phyloP scores from a whole-genome alignment of 1,284 basidiomycete species.

The Stygiomarasmius scandens region DNA sequence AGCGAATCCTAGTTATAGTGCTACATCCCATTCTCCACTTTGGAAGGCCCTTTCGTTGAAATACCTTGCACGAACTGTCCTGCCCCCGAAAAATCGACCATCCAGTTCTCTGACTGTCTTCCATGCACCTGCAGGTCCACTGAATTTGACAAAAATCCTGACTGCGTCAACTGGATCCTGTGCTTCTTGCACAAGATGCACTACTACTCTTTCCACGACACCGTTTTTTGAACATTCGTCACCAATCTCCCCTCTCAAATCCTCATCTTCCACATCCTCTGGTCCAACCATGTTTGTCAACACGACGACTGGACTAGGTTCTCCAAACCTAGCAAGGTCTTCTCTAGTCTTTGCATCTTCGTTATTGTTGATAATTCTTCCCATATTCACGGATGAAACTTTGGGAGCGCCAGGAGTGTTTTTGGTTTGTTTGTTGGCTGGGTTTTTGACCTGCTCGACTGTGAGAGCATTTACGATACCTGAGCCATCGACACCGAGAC shows the following conservation, averaged over 20 bases:
- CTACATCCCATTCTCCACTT: background rate
- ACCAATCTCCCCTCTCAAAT: constrained; percentile 85
- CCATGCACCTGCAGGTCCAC: constrained; percentile 91
- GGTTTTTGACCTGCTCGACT: constrained; percentile 68
- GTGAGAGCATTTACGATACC: constrained; percentile 89
- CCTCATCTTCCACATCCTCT: constrained; percentile 84
- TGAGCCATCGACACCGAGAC: constrained; percentile 79
- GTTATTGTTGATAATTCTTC: constrained; percentile 86
- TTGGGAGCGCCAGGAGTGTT: constrained; percentile 32
- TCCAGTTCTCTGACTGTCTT: constrained; percentile 90
- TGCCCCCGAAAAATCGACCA: constrained; percentile 88
- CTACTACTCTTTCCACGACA: constrained; percentile 85
- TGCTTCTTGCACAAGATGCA: constrained; percentile 75
- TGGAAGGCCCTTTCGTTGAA: constrained; percentile 60
- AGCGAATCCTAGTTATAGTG: background rate
- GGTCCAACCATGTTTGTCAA: constrained; percentile 85
- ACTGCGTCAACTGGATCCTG: constrained; percentile 72
- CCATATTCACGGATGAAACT: constrained; percentile 64
- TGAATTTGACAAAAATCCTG: constrained; percentile 84
- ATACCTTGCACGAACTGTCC: constrained; percentile 81
- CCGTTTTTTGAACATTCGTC: constrained; percentile 90
- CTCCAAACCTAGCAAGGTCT: constrained; percentile 80
- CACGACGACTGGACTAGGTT: constrained; percentile 86
- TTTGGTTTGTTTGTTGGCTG: constrained; percentile 39
- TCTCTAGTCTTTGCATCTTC: constrained; percentile 75